phyloP scores from a whole-genome alignment of 2,329 filamentous ascomycete genomes.

The Epichloe baconii region DNA sequence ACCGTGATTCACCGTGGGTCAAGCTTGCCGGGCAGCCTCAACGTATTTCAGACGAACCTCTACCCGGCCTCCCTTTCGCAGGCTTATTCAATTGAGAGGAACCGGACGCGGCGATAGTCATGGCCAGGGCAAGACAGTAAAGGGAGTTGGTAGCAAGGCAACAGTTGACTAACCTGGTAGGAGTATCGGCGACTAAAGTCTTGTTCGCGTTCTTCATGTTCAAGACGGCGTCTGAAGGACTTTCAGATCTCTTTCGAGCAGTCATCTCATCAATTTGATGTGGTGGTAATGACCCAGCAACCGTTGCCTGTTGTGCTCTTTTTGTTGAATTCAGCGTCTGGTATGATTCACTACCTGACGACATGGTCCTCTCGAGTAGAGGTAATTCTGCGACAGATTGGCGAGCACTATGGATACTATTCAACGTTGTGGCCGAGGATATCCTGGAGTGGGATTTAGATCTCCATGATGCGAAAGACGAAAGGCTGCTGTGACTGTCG shows the following conservation, averaged over 20 bases:
- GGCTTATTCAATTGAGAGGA: background rate
- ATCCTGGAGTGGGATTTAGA: constrained; percentile 37
- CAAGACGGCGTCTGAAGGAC: constrained; percentile 16
- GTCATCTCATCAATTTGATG: background rate
- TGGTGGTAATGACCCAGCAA: background rate
- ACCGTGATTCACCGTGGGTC: constrained; percentile 4
- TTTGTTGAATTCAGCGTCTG: constrained; percentile 4
- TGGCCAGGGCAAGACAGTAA: background rate
- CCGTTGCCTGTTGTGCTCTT: background rate
- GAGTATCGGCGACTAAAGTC: background rate
- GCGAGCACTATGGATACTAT: constrained; percentile 24
- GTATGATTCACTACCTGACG: constrained; percentile 12
- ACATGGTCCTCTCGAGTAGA: constrained; percentile 23
- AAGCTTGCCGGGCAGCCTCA: background rate
- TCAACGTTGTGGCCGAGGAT: constrained; percentile 40
- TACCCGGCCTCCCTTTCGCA: background rate
- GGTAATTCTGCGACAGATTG: constrained; percentile 24
- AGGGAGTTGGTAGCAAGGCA: background rate
- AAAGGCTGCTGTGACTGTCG: constrained; percentile 39
- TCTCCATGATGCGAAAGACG: constrained; percentile 34
- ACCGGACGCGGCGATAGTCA: background rate
- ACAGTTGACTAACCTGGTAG: constrained; percentile 6
- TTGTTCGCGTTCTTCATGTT: constrained; percentile 6
- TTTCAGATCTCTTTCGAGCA: constrained; percentile 4
- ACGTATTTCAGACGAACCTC: constrained; percentile 1